Percentiles rank a stretch among this genome's conserved stretches.
These are phyloP conservation scores for Aspergillus sclerotialis DNA, from an alignment of 2,329 filamentous ascomycete genomes.

Conservation along the genomic window DNA sequence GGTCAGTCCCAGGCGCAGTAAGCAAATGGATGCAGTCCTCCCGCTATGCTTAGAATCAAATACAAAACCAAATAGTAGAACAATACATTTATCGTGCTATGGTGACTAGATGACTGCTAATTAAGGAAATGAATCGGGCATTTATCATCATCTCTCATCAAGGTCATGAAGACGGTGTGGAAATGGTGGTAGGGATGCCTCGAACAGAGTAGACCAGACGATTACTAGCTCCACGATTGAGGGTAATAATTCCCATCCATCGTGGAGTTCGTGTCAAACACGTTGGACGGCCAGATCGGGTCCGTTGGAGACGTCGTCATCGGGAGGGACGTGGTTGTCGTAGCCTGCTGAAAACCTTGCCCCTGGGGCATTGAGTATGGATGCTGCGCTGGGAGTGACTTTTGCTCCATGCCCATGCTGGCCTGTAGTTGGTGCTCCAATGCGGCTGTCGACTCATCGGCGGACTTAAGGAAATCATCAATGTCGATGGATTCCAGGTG, in stretches of 20 bases:
- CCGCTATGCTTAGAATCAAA: no score
- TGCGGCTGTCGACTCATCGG: conserved; percentile 33
- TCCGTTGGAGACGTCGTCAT: conserved; percentile 22
- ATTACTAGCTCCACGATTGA: conserved; percentile 24
- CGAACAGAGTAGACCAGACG: conserved; percentile 14
- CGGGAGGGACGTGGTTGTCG: conserved; percentile 10
- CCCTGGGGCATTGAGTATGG: conserved; percentile 21
- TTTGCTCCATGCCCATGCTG: conserved; percentile 29
- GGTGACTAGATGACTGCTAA: conserved; percentile 27
- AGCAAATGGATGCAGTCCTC: no score
- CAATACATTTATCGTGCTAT: no score
- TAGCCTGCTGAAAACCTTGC: conserved; percentile 15
- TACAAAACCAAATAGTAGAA: no score
- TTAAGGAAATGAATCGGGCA: conserved; percentile 26
- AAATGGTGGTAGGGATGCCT: conserved; percentile 32
- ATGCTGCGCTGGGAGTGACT: conserved; percentile 23
- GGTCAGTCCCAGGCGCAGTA: no score
- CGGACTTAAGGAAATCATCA: conserved; percentile 37
- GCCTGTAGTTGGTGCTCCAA: conserved; percentile 34
- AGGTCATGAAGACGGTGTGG: conserved; percentile 36
- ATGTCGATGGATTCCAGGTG: conserved; percentile 36
- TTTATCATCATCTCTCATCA: conserved; percentile 42
- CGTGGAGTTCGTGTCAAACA: conserved; percentile 25
- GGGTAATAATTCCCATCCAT: conserved; percentile 27
- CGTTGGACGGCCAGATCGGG: conserved; percentile 24